Evolutionary conservation across 2,329 filamentous ascomycete species (phyloP), one percentile per base, ranked within the genome.

Genomic region (Magnaporthales sp.): DNA sequence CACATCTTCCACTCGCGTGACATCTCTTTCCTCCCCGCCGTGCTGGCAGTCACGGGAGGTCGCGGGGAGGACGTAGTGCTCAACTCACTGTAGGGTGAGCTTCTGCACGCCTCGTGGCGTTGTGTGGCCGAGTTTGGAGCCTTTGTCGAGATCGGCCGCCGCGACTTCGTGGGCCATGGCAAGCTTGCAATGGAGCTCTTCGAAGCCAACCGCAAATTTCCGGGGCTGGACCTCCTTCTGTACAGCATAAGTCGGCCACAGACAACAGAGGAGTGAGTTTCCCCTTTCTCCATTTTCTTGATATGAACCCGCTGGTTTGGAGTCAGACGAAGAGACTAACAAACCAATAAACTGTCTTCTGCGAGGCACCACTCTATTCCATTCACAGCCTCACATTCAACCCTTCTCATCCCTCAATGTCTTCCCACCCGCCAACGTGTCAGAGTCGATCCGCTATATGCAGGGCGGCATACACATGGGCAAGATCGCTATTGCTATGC

Each of bases 71-170:
- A 65, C 51, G 32, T 65, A 10, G 27, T 65, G 11, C 32, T 64
- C 32, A 29, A 64, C 32, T 27, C 62, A 26, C 38, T 61, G 22
- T 4, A 6, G 8, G 29, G 61, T 2, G 61, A 63, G 29, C 61
- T 63, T 2, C 61, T 63, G 29, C 29, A 63, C 11, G 29, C 27
- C 2, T 38, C 29, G 11, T 63, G 61, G 61, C 9, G n/a, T 19
- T 32, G 29, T 15, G 31, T 63, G 11, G 61, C 61, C 29, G 13
- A 32, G 2, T 31, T 31, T 38, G 61, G 61, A 4, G 22, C 65
- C 22, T 68, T 70, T 26, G 27, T 70, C n/a, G 68, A 70, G 61
- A 67, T 70, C 38, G 68, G 68, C 29, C 54, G 62, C 29, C 58
- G 31, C 13, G 68, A 69, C 9, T 29, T 65, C 46, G 7, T 58